Conservation (phyloP, 2,329 filamentous ascomycete genomes). For the Claviceps maximensis region DNA sequence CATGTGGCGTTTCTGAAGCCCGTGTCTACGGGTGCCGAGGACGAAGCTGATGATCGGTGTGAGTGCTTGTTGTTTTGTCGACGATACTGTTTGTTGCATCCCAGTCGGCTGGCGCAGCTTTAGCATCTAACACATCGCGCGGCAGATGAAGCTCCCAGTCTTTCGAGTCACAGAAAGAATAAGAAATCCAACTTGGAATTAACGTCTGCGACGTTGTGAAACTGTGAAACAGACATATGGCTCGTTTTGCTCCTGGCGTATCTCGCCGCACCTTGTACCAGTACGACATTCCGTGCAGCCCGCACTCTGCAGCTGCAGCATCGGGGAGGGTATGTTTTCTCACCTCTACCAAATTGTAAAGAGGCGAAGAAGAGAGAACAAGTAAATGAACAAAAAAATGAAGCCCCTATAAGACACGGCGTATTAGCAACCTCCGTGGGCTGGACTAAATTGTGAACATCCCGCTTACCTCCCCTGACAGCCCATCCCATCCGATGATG, state of each 20-base stretch:
- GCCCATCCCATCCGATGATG: slow-evolving; percentile 36
- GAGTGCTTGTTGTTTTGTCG: slow-evolving; percentile 6
- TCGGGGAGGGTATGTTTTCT: slow-evolving; percentile 27
- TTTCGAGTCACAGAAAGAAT: too few relatives aligned
- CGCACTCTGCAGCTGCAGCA: slow-evolving; percentile 53
- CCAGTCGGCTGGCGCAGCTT: neutral
- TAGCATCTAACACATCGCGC: neutral
- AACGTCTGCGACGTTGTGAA: neutral
- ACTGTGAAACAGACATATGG: slow-evolving; percentile 41
- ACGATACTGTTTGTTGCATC: neutral
- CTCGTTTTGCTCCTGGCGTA: slow-evolving; percentile 40
- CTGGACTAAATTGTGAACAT: neutral
- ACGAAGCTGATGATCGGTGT: slow-evolving; percentile 61
- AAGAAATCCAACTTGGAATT: neutral
- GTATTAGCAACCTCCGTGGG: neutral
- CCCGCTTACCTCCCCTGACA: slow-evolving; percentile 12
- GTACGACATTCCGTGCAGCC: slow-evolving; percentile 62
- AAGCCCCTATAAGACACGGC: neutral
- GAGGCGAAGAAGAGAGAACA: neutral
- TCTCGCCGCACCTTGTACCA: slow-evolving; percentile 48
- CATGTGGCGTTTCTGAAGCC: slow-evolving; percentile 61
- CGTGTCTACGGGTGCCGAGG: slow-evolving; percentile 58
- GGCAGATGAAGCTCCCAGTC: neutral
- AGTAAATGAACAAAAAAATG: neutral
- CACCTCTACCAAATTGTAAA: neutral